Percentiles rank a stretch among this genome's conserved stretches.
Evolutionary conservation across 345 rosid genomes (phyloP).

Genomic region (Ricinus communis): DNA sequence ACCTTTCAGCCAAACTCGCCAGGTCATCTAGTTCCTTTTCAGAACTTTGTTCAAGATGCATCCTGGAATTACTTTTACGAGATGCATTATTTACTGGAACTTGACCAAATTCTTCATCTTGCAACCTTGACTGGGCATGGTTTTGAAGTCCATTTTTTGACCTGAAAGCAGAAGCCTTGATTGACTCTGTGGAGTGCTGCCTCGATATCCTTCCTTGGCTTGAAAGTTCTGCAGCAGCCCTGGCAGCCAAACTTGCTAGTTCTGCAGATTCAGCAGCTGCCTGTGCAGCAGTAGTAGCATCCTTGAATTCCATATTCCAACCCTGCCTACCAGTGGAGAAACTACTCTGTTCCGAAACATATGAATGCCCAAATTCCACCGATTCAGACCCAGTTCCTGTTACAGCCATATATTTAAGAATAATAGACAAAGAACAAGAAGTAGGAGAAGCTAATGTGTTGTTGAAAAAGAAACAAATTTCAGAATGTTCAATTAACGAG

Average conservation of each 20-base stretch:
- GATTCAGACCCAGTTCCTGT: constrained; percentile 47
- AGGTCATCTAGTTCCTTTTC: constrained; percentile 28
- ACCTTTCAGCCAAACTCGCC: constrained; percentile 27
- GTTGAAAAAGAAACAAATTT: not conserved
- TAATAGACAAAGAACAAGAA: constrained; percentile 1
- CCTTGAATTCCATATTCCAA: constrained; percentile 74
- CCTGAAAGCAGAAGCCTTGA: constrained; percentile 27
- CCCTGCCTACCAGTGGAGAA: constrained; percentile 31
- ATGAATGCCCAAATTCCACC: constrained; percentile 40
- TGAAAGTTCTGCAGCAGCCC: constrained; percentile 92
- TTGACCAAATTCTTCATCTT: constrained; percentile 23
- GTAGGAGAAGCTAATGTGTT: not conserved
- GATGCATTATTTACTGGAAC: constrained; percentile 25
- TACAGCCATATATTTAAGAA: constrained; percentile 11
- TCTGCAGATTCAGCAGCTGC: constrained; percentile 99
- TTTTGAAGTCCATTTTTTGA: constrained; percentile 23
- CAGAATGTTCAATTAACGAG: constrained; percentile 7
- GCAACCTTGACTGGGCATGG: constrained; percentile 29
- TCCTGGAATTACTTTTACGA: constrained; percentile 24
- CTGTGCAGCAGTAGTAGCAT: constrained; percentile 88
- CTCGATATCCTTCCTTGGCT: constrained; percentile 46
- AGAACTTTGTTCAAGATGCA: constrained; percentile 23
- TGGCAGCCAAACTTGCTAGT: constrained; percentile 92
- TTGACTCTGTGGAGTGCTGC: constrained; percentile 45
- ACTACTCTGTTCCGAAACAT: constrained; percentile 33